Base-by-base conservation (phyloP, 495 filamentous ascomycete species). In the Penicillium turbatum region DNA sequence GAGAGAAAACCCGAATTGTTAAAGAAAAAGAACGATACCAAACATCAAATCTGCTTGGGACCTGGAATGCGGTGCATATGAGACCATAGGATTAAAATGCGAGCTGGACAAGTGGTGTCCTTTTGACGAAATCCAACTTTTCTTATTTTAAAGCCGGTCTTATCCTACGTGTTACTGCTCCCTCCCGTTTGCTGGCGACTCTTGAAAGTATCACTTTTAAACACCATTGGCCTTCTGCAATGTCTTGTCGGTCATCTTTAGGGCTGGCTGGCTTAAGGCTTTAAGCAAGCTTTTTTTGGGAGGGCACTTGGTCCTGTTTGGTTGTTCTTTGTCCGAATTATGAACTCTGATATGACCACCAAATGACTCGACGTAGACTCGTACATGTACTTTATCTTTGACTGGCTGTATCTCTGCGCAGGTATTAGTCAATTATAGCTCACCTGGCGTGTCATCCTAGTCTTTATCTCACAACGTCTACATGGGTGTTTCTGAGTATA, bases 1-100 rank as follows among this genome's bases (percentile, higher is more conserved):
- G 67, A 69, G 66, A 62, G 48, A 49, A 60, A 67, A 65, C 44
- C 51, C 56, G 56, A 61, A 62, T 62, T 64, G 2, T 62, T 57
- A 65, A 55, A 66, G 67, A 61, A 69, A 69, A 60, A 67, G 65
- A 70, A 66, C 64, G 70, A 74, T 72, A 74, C 70, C 70, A 72
- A 70, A 64, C 62, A 59, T 68, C 67, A 68, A 55, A 55, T 68
- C 60, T 51, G 49, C 53, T 62, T 66, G 55, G 63, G 63, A 62
- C 57, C 57, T 59, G 53, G 61, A 64, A 59, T 44, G 58, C 57
- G 60, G 63, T 66, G 67, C 66, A 70, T 64, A 60, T 50, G 56
- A 64, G 58, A 52, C 51, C 57, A 66, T 60, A 54, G 62, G 64
- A 67, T 51, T 51, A 59, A 61, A 54, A 53, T 54, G 45, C 52